Evolutionary conservation across 495 filamentous ascomycete species (phyloP).

Genomic region (Aspergillus egyptiacus): DNA sequence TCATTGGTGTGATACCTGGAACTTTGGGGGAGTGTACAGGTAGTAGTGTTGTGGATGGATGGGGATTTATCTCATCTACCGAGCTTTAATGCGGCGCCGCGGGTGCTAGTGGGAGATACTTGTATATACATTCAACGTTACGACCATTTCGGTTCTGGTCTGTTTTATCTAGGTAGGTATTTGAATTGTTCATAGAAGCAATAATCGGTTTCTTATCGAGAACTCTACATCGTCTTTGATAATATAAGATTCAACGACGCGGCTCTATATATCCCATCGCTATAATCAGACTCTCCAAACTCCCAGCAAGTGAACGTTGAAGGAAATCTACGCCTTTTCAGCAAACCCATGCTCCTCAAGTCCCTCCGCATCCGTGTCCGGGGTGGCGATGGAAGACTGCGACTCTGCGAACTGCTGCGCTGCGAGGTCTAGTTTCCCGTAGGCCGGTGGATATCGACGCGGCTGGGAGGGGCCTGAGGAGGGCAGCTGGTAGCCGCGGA

Average conservation of each 20-base stretch:
- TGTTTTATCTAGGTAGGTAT: background rate
- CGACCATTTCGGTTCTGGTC: background rate
- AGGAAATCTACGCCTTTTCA: conserved; percentile 30
- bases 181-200: too few species aligned
- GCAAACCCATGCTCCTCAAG: conserved; percentile 58
- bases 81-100: too few species aligned
- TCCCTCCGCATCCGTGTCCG: conserved; percentile 46
- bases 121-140: conserved; percentile 8
- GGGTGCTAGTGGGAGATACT: too few species aligned
- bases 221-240: too few species aligned
- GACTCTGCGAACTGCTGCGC: conserved; percentile 47
- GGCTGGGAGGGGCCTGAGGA: conserved; percentile 55
- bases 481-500: conserved; percentile 82
- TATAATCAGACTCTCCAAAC: too few species aligned
- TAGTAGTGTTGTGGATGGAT: too few species aligned
- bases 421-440: conserved; percentile 49
- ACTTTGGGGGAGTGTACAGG: background rate
- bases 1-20: background rate
- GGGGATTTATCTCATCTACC: too few species aligned
- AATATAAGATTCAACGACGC: too few species aligned
- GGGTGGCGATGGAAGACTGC: conserved; percentile 42
- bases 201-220: too few species aligned
- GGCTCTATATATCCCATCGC: too few species aligned
- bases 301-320: too few species aligned
- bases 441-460: conserved; percentile 64